These are phyloP conservation scores for Carex littledalei DNA, from an alignment of 176 grass and related monocot species.

Conservation along the genomic window DNA sequence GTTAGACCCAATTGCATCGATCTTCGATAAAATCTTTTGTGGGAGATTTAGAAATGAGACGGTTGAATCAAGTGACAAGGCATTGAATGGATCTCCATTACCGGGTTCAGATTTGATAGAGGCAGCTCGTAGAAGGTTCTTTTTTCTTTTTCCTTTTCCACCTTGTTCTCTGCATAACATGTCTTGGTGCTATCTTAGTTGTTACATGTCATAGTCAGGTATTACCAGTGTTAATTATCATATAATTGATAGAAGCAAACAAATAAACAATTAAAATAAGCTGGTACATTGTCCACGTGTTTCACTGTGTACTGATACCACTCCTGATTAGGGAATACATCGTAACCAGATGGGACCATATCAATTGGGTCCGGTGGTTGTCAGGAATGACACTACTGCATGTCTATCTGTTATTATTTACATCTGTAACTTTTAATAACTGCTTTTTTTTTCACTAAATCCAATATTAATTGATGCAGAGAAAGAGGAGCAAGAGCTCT, in stretches of 20 bases:
- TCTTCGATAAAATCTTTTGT: conserved; percentile 83
- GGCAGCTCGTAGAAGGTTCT: conserved; percentile 79
- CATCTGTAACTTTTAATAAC: neutral
- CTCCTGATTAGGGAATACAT: too few species aligned
- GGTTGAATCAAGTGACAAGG: conserved; percentile 46
- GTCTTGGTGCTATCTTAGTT: neutral
- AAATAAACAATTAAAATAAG: neutral
- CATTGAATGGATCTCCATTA: conserved; percentile 54
- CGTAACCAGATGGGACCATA: neutral
- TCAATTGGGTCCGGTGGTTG: neutral
- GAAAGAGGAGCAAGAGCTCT: conserved; percentile 95
- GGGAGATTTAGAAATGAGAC: conserved; percentile 54
- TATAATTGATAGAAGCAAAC: neutral
- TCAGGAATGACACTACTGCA: neutral
- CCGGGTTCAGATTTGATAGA: conserved; percentile 85
- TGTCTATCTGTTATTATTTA: neutral
- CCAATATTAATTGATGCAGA: conserved; percentile 31
- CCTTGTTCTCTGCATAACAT: neutral
- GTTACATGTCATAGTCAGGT: neutral
- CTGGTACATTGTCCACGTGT: neutral
- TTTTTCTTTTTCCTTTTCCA: neutral
- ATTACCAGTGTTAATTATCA: neutral
- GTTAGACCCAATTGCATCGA: conserved; percentile 74
- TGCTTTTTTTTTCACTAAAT: neutral
- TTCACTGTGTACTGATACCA: neutral